These are phyloP conservation scores for Xylariales sp. DNA, from an alignment of 2,329 filamentous ascomycete species.

Conservation along the genomic window DNA sequence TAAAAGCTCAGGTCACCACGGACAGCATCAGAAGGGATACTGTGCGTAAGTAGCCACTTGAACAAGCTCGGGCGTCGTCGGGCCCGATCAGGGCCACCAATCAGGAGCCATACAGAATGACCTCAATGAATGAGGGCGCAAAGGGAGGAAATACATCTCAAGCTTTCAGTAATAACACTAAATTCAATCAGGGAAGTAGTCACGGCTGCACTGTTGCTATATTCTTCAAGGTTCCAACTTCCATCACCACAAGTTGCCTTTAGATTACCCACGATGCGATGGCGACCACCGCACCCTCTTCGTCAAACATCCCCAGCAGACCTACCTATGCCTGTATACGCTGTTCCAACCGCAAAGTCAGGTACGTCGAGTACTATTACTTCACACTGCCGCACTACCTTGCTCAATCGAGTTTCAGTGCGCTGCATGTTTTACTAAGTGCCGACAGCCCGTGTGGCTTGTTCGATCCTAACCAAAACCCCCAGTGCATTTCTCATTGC, in stretches of 20 bases:
- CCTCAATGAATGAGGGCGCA: neutral
- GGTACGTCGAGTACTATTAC: constrained; percentile 10
- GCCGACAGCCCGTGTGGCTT: neutral
- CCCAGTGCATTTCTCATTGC: neutral
- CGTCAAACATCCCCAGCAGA: constrained; percentile 1
- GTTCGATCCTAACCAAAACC: neutral
- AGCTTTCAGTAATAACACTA: neutral
- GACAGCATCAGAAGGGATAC: too few species aligned
- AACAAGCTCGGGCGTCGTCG: neutral
- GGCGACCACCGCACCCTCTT: neutral
- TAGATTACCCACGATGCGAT: neutral
- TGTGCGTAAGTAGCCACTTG: too few species aligned
- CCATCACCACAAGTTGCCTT: neutral
- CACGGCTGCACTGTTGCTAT: neutral
- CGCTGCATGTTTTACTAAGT: neutral
- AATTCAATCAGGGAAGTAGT: neutral
- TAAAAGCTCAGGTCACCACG: too few species aligned
- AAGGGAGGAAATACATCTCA: too few species aligned
- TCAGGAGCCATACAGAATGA: constrained; percentile 1
- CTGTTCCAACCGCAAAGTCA: constrained; percentile 28
- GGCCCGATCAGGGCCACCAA: constrained; percentile 6
- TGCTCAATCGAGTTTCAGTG: neutral
- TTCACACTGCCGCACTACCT: neutral
- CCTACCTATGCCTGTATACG: constrained; percentile 14
- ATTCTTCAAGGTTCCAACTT: neutral